phyloP scores from a whole-genome alignment of 2,329 filamentous ascomycete genomes.

The Stachybotrys elegans region DNA sequence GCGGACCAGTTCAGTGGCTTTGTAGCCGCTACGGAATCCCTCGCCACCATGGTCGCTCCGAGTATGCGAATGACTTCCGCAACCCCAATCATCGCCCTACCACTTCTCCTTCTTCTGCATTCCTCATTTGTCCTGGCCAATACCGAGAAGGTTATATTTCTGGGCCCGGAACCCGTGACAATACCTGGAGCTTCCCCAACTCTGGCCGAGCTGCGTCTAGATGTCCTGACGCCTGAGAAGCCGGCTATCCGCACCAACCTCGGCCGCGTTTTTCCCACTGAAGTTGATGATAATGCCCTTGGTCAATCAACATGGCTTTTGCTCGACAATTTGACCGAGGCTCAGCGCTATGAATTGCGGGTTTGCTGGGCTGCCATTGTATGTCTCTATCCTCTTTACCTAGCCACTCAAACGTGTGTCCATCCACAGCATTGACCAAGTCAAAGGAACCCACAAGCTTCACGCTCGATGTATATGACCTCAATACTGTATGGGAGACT shows the following conservation, averaged over 20 bases:
- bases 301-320: conserved; percentile 74
- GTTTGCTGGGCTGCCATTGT: conserved; percentile 93
- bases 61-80: too few relatives aligned
- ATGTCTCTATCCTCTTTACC: conserved; percentile 32
- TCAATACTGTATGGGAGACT: conserved; percentile 56
- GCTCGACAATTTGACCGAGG: conserved; percentile 62
- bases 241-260: conserved; percentile 58
- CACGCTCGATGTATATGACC: conserved; percentile 58
- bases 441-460: conserved; percentile 81
- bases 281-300: conserved; percentile 26
- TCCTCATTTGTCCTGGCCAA: conserved; percentile 53
- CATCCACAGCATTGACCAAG: neutral
- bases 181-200: conserved; percentile 38
- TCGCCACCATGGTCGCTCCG: too few relatives aligned
- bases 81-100: too few relatives aligned
- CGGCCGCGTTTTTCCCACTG: conserved; percentile 61
- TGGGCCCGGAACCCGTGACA: conserved; percentile 56
- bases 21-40: too few relatives aligned
- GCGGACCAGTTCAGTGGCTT: too few relatives aligned
- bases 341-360: conserved; percentile 82
- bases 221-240: conserved; percentile 55
- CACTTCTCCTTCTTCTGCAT: too few relatives aligned
- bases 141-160: conserved; percentile 87
- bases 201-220: conserved; percentile 55
- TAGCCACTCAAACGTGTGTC: neutral